Conservation (phyloP, 2,329 filamentous ascomycete species). For the Xylariaceae sp. region DNA sequence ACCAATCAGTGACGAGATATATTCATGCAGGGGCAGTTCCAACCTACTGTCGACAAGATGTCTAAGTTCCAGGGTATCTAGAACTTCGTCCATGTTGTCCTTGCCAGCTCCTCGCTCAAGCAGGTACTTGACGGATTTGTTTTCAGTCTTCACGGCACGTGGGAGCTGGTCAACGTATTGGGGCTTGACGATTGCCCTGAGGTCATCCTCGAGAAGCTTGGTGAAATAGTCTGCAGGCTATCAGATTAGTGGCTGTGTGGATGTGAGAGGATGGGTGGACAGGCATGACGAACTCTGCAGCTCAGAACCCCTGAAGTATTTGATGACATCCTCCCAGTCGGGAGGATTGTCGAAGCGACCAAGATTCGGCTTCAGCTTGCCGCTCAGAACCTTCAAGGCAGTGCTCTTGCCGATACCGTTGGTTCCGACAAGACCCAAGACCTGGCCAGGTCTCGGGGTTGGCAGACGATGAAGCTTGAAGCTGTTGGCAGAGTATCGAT, state of each 20-base stretch:
- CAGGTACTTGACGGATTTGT: constrained; percentile 75
- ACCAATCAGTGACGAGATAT: constrained; percentile 1
- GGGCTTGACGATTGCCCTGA: constrained; percentile 97
- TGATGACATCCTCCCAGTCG: constrained; percentile 98
- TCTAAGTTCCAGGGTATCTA: constrained; percentile 78
- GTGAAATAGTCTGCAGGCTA: constrained; percentile 81
- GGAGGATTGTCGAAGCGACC: constrained; percentile 93
- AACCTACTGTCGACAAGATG: constrained; percentile 80
- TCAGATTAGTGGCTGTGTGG: constrained; percentile 17
- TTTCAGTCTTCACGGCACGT: constrained; percentile 76
- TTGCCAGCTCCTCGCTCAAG: constrained; percentile 74
- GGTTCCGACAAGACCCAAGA: constrained; percentile 92
- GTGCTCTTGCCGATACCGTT: constrained; percentile 99
- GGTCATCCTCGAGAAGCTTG: constrained; percentile 91
- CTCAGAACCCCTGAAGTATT: constrained; percentile 96
- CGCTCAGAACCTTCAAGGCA: constrained; percentile 96
- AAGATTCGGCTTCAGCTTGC: constrained; percentile 97
- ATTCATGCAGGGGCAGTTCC: not conserved
- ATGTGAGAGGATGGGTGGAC: not conserved
- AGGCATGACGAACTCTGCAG: constrained; percentile 67
- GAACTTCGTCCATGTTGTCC: constrained; percentile 75
- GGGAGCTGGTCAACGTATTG: constrained; percentile 99
- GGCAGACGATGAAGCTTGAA: constrained; percentile 98
- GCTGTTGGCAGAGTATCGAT: constrained; percentile 98
- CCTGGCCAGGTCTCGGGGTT: constrained; percentile 91